These are phyloP conservation scores for Aurifilum marmelostoma DNA, from an alignment of 2,329 filamentous ascomycete genomes.

Conservation along the genomic window DNA sequence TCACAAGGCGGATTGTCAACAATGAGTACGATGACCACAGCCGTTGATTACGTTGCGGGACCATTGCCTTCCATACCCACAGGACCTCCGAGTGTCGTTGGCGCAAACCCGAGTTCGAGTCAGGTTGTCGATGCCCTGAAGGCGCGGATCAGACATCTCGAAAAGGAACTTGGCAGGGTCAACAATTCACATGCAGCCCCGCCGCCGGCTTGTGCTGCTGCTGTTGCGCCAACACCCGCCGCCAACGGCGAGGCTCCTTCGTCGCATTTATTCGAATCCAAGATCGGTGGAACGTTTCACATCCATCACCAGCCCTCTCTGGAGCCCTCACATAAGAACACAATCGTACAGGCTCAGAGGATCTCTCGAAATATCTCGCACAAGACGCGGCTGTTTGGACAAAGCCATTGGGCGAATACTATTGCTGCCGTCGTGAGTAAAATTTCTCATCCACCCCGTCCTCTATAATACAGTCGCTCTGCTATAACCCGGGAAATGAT, in stretches of 20 bases:
- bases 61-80: neutral
- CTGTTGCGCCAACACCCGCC: conserved; percentile 30
- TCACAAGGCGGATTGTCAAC: neutral
- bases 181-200: conserved; percentile 20
- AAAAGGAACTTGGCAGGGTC: conserved; percentile 41
- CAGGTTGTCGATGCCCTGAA: conserved; percentile 44
- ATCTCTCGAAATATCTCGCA: conserved; percentile 22
- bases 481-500: neutral
- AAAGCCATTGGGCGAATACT: conserved; percentile 25
- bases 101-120: conserved; percentile 4
- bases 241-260: conserved; percentile 37
- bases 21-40: neutral
- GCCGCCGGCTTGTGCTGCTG: conserved; percentile 20
- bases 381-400: conserved; percentile 28
- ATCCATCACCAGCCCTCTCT: conserved; percentile 38
- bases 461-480: neutral
- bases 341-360: neutral
- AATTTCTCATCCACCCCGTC: neutral
- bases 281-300: conserved; percentile 49
- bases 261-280: conserved; percentile 32
- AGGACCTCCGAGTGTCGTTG: conserved; percentile 31
- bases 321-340: conserved; percentile 36
- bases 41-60: neutral
- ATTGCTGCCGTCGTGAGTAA: conserved; percentile 15
- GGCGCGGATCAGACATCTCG: conserved; percentile 46